Evolutionary conservation across 371 early-diverging fungal species (phyloP).

Genomic region (Circinella minor): DNA sequence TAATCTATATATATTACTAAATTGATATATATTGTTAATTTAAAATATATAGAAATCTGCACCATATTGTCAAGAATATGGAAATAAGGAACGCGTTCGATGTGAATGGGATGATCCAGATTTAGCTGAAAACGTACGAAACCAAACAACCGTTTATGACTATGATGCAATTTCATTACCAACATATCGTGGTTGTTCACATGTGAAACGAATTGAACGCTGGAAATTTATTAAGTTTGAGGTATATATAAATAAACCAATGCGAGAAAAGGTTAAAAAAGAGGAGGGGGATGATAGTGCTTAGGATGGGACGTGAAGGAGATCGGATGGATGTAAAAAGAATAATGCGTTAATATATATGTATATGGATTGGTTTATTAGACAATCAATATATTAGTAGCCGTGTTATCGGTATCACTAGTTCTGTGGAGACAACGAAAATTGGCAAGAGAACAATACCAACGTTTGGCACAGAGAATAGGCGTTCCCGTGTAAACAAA

Average conservation of each 20-base stretch:
- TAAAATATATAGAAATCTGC: constrained; percentile 44
- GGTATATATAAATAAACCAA: constrained; percentile 17
- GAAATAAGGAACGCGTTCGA: constrained; percentile 49
- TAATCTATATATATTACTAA: no score
- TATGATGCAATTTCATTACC: constrained; percentile 47
- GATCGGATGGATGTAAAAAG: not conserved
- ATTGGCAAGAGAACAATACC: constrained; percentile 45
- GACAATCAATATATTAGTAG: constrained; percentile 35
- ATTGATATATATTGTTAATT: no score
- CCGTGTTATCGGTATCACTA: constrained; percentile 34
- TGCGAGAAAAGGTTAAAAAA: not conserved
- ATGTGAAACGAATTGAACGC: constrained; percentile 42
- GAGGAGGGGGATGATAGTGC: not conserved
- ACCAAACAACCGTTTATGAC: constrained; percentile 39
- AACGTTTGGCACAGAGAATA: constrained; percentile 45
- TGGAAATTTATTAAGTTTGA: constrained; percentile 42
- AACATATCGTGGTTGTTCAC: constrained; percentile 42
- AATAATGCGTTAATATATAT: no score
- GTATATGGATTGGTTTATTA: constrained; percentile 13
- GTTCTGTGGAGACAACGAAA: constrained; percentile 51
- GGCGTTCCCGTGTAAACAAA: constrained; percentile 34
- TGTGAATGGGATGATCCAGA: constrained; percentile 53
- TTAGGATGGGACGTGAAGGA: not conserved
- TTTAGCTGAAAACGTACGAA: constrained; percentile 30
- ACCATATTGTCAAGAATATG: constrained; percentile 46